Evolutionary conservation across 495 filamentous ascomycete species (phyloP).

Genomic region (Rhizodiscina lignyota): DNA sequence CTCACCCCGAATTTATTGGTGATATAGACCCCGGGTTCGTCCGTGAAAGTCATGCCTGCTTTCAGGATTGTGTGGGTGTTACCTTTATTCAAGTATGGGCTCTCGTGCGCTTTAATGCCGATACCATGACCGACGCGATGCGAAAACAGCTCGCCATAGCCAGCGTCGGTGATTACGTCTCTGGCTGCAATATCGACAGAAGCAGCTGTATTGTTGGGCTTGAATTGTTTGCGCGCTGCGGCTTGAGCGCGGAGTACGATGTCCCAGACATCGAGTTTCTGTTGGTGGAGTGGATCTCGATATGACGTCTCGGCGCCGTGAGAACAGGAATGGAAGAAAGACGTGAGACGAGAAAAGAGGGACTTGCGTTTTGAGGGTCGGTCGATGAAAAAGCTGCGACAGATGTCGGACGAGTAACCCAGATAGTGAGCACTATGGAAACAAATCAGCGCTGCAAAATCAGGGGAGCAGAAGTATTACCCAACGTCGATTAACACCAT

Average conservation of each 20-base stretch:
- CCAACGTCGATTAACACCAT: slow-evolving; percentile 41
- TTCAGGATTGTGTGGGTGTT: slow-evolving; percentile 24
- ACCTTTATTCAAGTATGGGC: slow-evolving; percentile 38
- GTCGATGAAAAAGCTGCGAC: slow-evolving; percentile 32
- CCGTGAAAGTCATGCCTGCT: slow-evolving; percentile 37
- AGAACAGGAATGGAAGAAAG: too few relatives aligned
- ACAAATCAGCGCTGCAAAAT: not conserved
- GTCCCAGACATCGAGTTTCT: slow-evolving; percentile 35
- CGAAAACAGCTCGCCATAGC: slow-evolving; percentile 34
- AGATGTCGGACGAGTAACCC: slow-evolving; percentile 41
- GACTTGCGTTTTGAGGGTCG: not conserved
- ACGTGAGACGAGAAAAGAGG: too few relatives aligned
- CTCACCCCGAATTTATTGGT: slow-evolving; percentile 35
- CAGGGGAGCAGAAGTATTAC: not conserved
- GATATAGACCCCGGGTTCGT: slow-evolving; percentile 38
- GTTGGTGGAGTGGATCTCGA: slow-evolving; percentile 6
- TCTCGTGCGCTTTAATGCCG: slow-evolving; percentile 41
- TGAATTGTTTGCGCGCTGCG: slow-evolving; percentile 24
- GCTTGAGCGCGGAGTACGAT: slow-evolving; percentile 35
- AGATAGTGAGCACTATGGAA: slow-evolving; percentile 26
- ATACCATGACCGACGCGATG: slow-evolving; percentile 41
- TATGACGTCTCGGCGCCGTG: not conserved
- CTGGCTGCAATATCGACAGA: slow-evolving; percentile 36
- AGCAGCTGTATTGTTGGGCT: slow-evolving; percentile 28
- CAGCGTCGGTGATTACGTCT: slow-evolving; percentile 30